Base-by-base conservation (phyloP, 2,329 filamentous ascomycete genomes). In the Ophiocordyceps australis region DNA sequence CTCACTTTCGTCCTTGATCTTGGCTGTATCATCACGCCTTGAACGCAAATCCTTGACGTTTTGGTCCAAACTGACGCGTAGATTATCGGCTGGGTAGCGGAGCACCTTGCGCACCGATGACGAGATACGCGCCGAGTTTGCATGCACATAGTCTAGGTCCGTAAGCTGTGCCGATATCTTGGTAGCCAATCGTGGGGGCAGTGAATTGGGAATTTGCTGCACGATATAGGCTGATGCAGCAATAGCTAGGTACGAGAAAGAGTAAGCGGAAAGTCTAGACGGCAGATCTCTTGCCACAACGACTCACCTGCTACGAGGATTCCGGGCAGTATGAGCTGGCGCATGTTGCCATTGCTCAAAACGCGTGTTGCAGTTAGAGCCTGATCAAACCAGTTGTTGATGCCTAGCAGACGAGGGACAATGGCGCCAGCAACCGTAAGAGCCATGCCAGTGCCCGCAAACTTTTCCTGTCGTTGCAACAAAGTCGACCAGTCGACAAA, bases 401-500 rank as follows among this genome's bases (percentile, higher is more conserved):
- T 78, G 31, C 85, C 82, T 20, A 98, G 57, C 42, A 89, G 62
- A 24, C 82, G 68, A 25, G 77, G 70, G 29, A 86, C 82, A 5
- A 95, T 60, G 3, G 92, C 81, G 29, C 82, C 85, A 8, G 79
- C 79, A 19, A 93, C 67, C 2, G 89, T 98, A 43, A 98, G 63
- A 5, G 86, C 89, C 76, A 98, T 85, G 35, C 89, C 79, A 4
- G 85, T 91, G 20, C 86, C 82, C 5, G 86, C 85, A 29, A 91
- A 64, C 61, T 95, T 98, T 52, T 98, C 89, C 47, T 95, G 86
- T 28, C 74, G 67, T 42, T 94, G 82, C 56, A 92, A 65, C 5
- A 95, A 54, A 9, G 72, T 78, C 12, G 72, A 64, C 48, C 83
- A 62, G 49, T 98, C 89, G 40, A 98, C 80, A 59, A 98, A 95